These are phyloP conservation scores for Aureobasidium musti DNA, from an alignment of 2,329 filamentous ascomycete species.

Conservation along the genomic window DNA sequence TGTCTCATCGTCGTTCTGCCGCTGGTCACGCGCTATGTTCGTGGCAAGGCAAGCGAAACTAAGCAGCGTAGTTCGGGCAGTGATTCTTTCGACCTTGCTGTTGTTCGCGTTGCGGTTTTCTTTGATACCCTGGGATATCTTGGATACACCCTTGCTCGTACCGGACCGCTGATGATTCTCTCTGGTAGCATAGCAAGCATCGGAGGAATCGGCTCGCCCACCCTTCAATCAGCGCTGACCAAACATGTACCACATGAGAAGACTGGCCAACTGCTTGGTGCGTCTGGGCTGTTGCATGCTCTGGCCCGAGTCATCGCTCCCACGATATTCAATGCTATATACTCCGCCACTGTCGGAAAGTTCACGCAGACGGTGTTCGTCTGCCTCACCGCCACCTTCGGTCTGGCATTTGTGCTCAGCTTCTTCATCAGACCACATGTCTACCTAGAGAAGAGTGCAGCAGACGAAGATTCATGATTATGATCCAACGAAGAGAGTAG, in stretches of 20 bases:
- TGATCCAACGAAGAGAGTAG: background rate
- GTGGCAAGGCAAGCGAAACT: slow-evolving; percentile 55
- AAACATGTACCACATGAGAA: slow-evolving; percentile 85
- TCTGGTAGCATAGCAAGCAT: slow-evolving; percentile 73
- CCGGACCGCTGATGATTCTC: slow-evolving; percentile 65
- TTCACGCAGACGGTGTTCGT: slow-evolving; percentile 85
- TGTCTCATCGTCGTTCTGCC: slow-evolving; percentile 76
- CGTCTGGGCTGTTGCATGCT: slow-evolving; percentile 81
- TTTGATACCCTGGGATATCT: slow-evolving; percentile 75
- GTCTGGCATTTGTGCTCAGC: slow-evolving; percentile 63
- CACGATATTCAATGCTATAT: slow-evolving; percentile 81
- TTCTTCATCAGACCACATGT: slow-evolving; percentile 73
- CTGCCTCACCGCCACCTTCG: slow-evolving; percentile 68
- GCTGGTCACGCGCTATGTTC: slow-evolving; percentile 72
- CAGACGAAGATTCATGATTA: slow-evolving; percentile 20
- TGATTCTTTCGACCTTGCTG: slow-evolving; percentile 72
- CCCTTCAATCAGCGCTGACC: slow-evolving; percentile 78
- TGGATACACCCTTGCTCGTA: slow-evolving; percentile 70
- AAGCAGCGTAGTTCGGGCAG: slow-evolving; percentile 65
- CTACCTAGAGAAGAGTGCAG: slow-evolving; percentile 51
- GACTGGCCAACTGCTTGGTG: slow-evolving; percentile 85
- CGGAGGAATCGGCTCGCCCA: slow-evolving; percentile 83
- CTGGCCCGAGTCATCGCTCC: slow-evolving; percentile 77
- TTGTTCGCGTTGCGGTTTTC: slow-evolving; percentile 72
- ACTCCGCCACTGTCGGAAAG: slow-evolving; percentile 73